A percentile compares a stretch with the other conserved stretches of the same genome.
Conservation (phyloP, 805 yeast genomes). For the Scheffersomyces ergatensis region DNA sequence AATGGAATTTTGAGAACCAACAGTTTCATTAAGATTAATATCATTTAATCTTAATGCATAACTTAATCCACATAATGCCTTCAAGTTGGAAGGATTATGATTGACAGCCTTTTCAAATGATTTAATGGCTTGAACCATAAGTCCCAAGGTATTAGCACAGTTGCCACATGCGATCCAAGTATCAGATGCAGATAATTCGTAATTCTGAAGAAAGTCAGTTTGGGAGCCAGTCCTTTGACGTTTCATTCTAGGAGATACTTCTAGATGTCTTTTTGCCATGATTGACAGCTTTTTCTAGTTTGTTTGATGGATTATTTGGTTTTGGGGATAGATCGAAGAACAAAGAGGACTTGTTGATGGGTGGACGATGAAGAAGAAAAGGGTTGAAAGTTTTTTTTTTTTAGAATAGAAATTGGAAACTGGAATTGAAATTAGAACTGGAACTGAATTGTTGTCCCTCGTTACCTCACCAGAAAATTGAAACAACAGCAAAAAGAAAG, state of each 20-base stretch:
- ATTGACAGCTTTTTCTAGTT: too few species aligned
- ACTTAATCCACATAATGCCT: constrained; percentile 44
- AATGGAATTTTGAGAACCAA: constrained; percentile 39
- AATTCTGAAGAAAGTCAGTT: constrained; percentile 4
- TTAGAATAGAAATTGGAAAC: too few species aligned
- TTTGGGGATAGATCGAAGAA: too few species aligned
- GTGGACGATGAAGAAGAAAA: too few species aligned
- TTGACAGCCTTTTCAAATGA: constrained; percentile 43
- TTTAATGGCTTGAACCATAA: constrained; percentile 37
- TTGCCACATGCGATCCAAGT: constrained; percentile 49
- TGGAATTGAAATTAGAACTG: too few species aligned
- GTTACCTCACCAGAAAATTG: too few species aligned
- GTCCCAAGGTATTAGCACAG: constrained; percentile 43
- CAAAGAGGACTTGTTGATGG: too few species aligned
- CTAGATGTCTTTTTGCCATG: not conserved
- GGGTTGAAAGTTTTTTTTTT: too few species aligned
- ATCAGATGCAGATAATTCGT: constrained; percentile 27
- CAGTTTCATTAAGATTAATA: constrained; percentile 31
- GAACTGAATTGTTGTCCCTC: too few species aligned
- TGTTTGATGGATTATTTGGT: too few species aligned
- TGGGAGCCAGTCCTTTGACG: not conserved
- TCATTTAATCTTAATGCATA: constrained; percentile 39
- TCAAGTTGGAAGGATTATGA: constrained; percentile 37
- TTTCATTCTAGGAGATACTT: not conserved
- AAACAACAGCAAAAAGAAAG: too few species aligned